Evolutionary conservation across 2,329 filamentous ascomycete genomes (phyloP).

Genomic region (Xylaria sp.): DNA sequence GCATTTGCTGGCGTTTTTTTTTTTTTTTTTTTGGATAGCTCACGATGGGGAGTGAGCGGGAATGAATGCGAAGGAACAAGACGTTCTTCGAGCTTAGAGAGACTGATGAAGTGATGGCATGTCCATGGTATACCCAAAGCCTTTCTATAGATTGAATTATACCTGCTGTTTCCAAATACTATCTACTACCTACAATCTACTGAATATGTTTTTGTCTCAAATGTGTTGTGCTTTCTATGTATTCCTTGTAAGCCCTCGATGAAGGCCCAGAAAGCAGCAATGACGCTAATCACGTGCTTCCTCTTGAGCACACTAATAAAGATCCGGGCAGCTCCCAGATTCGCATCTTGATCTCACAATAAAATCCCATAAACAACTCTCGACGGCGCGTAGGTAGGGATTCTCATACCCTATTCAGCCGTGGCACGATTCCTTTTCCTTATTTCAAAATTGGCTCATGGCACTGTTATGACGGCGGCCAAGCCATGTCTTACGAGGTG

Average conservation of each 20-base stretch:
- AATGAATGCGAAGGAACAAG: conserved; percentile 9
- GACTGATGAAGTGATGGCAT: conserved; percentile 8
- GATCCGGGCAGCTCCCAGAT: background rate
- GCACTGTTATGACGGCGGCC: conserved; percentile 11
- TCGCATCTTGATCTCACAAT: background rate
- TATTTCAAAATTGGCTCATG: conserved; percentile 1
- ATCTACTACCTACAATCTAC: background rate
- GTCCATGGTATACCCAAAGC: conserved; percentile 16
- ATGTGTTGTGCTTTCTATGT: background rate
- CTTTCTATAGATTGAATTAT: conserved; percentile 15
- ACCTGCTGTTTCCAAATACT: background rate
- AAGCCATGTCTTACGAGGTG: conserved; percentile 26
- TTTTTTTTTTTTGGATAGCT: conserved; percentile 9
- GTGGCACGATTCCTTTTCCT: background rate
- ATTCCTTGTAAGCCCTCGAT: background rate
- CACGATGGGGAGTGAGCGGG: conserved; percentile 20
- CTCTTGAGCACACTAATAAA: conserved; percentile 4
- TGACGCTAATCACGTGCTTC: conserved; percentile 23
- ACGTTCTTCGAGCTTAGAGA: conserved; percentile 6
- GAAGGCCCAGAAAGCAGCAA: background rate
- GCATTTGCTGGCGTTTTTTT: conserved; percentile 27
- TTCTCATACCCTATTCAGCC: background rate
- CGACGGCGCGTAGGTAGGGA: background rate
- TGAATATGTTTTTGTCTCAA: background rate
- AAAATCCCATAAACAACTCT: background rate